phyloP scores from a whole-genome alignment of 495 filamentous ascomycete genomes.

The Aspergillus kassunensis region DNA sequence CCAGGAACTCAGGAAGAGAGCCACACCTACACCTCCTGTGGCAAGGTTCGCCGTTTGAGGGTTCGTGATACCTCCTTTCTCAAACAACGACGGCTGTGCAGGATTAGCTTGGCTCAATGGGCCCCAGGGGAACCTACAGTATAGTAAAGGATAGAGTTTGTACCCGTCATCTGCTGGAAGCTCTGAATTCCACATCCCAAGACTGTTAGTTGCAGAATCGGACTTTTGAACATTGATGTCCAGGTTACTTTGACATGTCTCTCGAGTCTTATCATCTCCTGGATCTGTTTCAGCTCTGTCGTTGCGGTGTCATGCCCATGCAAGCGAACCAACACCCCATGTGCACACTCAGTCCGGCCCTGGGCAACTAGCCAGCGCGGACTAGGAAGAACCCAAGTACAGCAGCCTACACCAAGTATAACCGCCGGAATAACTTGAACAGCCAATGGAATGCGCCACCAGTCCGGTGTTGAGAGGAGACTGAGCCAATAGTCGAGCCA shows the following conservation, averaged over 20 bases:
- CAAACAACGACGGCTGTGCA: conserved; percentile 17
- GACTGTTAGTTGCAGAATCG: conserved; percentile 13
- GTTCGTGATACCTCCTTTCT: conserved; percentile 20
- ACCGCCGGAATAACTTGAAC: conserved; percentile 58
- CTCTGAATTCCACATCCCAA: conserved; percentile 33
- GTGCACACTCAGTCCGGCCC: conserved; percentile 62
- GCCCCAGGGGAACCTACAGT: conserved; percentile 7
- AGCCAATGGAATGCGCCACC: conserved; percentile 63
- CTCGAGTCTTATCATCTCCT: conserved; percentile 69
- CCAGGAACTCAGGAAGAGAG: conserved; percentile 21
- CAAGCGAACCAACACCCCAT: conserved; percentile 59
- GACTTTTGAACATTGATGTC: conserved; percentile 47
- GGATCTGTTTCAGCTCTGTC: conserved; percentile 74
- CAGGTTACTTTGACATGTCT: conserved; percentile 67
- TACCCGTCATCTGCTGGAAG: conserved; percentile 37
- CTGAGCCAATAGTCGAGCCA: conserved; percentile 63
- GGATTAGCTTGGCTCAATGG: not conserved
- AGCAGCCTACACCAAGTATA: conserved; percentile 58
- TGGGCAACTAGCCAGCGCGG: conserved; percentile 72
- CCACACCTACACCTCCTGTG: conserved; percentile 20
- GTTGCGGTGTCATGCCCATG: conserved; percentile 54
- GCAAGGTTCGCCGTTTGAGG: conserved; percentile 20
- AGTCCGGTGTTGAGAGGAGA: conserved; percentile 50
- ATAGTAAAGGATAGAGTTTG: conserved; percentile 33
- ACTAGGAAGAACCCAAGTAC: conserved; percentile 53